phyloP scores from a whole-genome alignment of 495 filamentous ascomycete genomes.

The Xylaria longipes region DNA sequence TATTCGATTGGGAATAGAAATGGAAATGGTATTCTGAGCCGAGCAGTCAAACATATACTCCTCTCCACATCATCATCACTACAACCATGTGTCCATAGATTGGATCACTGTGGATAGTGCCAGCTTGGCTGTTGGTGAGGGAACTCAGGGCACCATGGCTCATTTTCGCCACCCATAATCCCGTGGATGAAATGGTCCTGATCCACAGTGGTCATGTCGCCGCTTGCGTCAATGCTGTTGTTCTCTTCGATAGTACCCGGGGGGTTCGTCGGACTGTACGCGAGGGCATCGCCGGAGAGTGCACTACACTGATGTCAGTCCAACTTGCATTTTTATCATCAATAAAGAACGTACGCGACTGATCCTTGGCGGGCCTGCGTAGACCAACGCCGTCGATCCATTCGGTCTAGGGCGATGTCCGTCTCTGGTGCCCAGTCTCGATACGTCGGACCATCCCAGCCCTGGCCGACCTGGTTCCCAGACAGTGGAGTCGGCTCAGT shows the following conservation, averaged over 20 bases:
- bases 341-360: not conserved
- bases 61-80: not conserved
- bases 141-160: slow-evolving; percentile 11
- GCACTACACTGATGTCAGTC: slow-evolving; percentile 4
- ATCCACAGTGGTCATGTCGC: not conserved
- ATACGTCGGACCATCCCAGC: not conserved
- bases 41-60: not conserved
- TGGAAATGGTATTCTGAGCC: not conserved
- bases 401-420: not conserved
- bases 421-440: not conserved
- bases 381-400: slow-evolving; percentile 9
- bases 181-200: not conserved
- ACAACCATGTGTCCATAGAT: not conserved
- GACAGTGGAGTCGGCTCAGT: not conserved
- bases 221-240: not conserved
- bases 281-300: not conserved
- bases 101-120: not conserved
- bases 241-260: not conserved
- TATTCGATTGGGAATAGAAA: not conserved
- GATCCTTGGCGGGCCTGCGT: slow-evolving; percentile 16
- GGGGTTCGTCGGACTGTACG: not conserved
- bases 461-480: not conserved
- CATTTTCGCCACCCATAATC: not conserved
- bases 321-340: not conserved
- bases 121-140: not conserved